phyloP scores from a whole-genome alignment of 352 stramenopile species.

The Globisporangium middletonii region DNA sequence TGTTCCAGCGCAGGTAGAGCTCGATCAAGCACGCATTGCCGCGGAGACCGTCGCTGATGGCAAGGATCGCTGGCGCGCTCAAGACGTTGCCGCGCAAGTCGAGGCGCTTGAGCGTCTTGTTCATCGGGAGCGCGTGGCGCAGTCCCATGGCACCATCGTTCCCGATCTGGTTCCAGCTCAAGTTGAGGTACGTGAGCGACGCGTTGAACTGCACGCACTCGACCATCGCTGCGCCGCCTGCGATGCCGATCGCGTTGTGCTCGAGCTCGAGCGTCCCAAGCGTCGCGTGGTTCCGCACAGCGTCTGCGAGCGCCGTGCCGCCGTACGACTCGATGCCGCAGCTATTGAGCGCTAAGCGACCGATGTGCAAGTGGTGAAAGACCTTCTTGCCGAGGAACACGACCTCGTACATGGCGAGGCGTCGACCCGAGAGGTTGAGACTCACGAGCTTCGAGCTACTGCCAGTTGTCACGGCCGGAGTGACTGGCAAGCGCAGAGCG shows the following conservation, averaged over 20 bases:
- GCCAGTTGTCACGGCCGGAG: constrained; percentile 1
- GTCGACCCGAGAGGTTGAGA: constrained; percentile 44
- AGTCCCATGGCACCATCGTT: constrained; percentile 50
- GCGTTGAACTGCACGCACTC: constrained; percentile 56
- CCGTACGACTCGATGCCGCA: constrained; percentile 49
- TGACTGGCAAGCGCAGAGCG: constrained; percentile 28
- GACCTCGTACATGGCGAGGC: constrained; percentile 48
- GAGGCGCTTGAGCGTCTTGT: constrained; percentile 41
- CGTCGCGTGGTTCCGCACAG: constrained; percentile 53
- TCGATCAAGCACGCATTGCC: constrained; percentile 54
- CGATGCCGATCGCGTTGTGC: constrained; percentile 48
- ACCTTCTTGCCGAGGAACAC: constrained; percentile 66
- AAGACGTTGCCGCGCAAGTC: constrained; percentile 71
- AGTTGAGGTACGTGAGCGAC: constrained; percentile 57
- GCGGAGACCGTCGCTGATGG: constrained; percentile 44
- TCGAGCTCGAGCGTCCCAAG: constrained; percentile 61
- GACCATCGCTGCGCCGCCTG: constrained; percentile 44
- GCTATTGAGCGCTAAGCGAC: constrained; percentile 48
- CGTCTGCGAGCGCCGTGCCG: constrained; percentile 50
- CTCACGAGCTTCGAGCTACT: constrained; percentile 24
- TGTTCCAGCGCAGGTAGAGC: constrained; percentile 73
- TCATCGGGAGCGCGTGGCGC: constrained; percentile 34
- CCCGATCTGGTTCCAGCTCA: constrained; percentile 73
- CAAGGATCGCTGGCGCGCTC: constrained; percentile 35
- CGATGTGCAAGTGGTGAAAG: constrained; percentile 60